Conservation (phyloP, 345 rosid genomes). For the Acer negundo region DNA sequence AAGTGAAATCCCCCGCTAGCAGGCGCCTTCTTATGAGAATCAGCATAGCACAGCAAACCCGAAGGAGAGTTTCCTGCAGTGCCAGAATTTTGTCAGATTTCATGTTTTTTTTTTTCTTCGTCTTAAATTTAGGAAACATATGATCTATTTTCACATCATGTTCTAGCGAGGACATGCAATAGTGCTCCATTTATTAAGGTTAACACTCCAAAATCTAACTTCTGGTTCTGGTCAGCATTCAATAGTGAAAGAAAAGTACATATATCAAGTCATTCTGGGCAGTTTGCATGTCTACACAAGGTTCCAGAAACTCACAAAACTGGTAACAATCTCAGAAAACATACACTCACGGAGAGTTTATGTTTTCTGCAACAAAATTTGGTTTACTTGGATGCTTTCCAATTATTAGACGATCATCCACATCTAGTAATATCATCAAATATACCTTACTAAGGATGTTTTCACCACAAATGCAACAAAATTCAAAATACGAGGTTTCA, state of each 20-base stretch:
- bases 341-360: background rate
- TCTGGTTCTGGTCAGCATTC: background rate
- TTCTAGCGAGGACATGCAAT: background rate
- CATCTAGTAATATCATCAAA: background rate
- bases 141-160: background rate
- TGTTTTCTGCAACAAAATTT: too few species aligned
- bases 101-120: background rate
- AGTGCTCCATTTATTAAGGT: background rate
- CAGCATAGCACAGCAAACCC: constrained; percentile 96
- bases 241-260: background rate
- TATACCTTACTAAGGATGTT: background rate
- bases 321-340: background rate
- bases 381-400: background rate
- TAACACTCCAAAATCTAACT: background rate
- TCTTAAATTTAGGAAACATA: background rate
- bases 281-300: background rate
- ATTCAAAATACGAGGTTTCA: background rate
- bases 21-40: constrained; percentile 79
- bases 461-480: background rate
- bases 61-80: constrained; percentile 84
- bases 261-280: background rate
- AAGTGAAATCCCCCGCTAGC: constrained; percentile 86
- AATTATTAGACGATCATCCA: background rate
- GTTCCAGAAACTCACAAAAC: background rate
- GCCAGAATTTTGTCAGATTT: constrained; percentile 14